These are phyloP conservation scores for Salix koriyanagi DNA, from an alignment of 345 rosid species.

Conservation along the genomic window DNA sequence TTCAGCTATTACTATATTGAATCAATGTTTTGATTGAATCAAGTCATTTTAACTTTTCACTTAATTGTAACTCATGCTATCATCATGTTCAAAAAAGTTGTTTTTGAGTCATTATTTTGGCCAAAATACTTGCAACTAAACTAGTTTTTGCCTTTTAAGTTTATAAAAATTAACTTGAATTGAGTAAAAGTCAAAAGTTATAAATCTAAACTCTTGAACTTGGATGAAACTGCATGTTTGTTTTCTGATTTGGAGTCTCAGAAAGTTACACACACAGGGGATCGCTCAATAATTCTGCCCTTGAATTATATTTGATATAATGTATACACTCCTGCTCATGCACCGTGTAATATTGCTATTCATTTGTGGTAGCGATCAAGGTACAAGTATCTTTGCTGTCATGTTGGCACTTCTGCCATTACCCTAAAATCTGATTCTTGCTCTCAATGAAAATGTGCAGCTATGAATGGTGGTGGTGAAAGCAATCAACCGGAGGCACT, in stretches of 20 bases:
- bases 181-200: too few species aligned
- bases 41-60: too few species aligned
- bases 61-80: too few species aligned
- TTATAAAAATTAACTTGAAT: too few species aligned
- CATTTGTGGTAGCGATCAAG: neutral
- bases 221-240: neutral
- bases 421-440: neutral
- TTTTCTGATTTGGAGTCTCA: neutral
- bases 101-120: too few species aligned
- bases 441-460: conserved; percentile 28
- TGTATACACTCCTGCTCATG: neutral
- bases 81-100: too few species aligned
- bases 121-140: too few species aligned
- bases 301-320: neutral
- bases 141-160: too few species aligned
- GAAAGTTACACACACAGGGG: neutral
- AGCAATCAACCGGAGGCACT: conserved; percentile 61
- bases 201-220: neutral
- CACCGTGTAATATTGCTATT: neutral
- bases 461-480: conserved; percentile 43
- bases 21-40: too few species aligned
- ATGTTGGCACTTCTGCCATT: neutral
- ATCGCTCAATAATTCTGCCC: neutral
- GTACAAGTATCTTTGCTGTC: neutral
- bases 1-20: neutral